Conservation (phyloP, 2,329 filamentous ascomycete genomes). For the Monilinia vaccinii-corymbosi region DNA sequence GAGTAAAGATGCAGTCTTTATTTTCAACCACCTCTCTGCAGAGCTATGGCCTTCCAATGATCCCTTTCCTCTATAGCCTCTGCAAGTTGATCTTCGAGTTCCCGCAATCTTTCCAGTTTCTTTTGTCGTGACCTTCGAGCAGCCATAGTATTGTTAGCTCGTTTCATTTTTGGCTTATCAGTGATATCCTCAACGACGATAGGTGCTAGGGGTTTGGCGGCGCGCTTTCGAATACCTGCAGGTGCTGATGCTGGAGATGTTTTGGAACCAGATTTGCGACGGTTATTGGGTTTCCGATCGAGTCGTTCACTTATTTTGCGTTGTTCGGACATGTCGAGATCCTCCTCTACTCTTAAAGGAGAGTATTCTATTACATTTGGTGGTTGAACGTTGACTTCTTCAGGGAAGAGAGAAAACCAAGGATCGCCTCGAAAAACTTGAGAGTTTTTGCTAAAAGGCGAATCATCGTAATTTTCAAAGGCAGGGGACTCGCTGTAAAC, state of each 20-base stretch:
- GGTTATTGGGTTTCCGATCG: conserved; percentile 30
- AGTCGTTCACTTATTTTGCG: conserved; percentile 25
- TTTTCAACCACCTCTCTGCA: conserved; percentile 17
- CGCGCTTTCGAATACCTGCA: conserved; percentile 62
- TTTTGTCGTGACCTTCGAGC: conserved; percentile 87
- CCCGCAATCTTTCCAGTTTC: conserved; percentile 68
- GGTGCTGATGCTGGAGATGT: conserved; percentile 49
- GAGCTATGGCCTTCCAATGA: conserved; percentile 47
- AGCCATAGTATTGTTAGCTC: conserved; percentile 85
- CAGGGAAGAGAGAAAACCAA: conserved; percentile 70
- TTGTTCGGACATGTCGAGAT: conserved; percentile 38
- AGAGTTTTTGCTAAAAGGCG: too few relatives aligned
- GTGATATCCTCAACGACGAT: conserved; percentile 66
- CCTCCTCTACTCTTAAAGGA: conserved; percentile 33
- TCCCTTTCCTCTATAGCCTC: conserved; percentile 56
- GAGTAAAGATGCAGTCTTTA: conserved; percentile 18
- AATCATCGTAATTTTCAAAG: conserved; percentile 62
- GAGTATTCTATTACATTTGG: conserved; percentile 10
- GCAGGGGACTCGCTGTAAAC: conserved; percentile 68
- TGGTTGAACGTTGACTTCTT: conserved; percentile 29
- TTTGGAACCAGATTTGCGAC: conserved; percentile 35
- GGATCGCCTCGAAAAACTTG: conserved; percentile 36
- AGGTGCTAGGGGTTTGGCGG: conserved; percentile 69
- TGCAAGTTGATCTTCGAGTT: conserved; percentile 64
- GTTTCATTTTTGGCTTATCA: conserved; percentile 79